Base-by-base conservation (phyloP, 2,329 filamentous ascomycete species). In the Kalmusia sp. region DNA sequence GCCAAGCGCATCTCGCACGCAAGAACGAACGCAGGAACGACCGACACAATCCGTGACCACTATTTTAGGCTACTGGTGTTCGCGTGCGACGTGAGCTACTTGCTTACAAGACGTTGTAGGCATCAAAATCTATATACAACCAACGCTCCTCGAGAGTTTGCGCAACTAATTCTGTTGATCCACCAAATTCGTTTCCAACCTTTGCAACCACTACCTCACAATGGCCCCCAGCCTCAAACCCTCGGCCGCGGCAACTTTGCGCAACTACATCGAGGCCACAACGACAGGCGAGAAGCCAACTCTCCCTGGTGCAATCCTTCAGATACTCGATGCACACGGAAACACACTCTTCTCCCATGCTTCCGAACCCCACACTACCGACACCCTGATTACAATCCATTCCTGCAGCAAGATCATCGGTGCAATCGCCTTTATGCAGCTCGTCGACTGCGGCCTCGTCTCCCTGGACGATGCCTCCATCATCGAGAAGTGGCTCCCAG, bases 401-500 rank as follows among this genome's bases (percentile, higher is more conserved):
- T 70, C 67, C 8, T 39, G 61, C 28, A 65, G 52, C 46, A 70
- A 70, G 35, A 53, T 67, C 50, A 49, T 68, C 38, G 64, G 62
- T 30, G 55, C 63, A 33, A 58, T 68, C 31, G 59, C 59, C 14
- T 62, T 64, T 51, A 55, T 68, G 49, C 65, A 64, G 34, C 63
- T 68, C 34, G 61, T 68, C 6, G 63, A 65, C 11, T 52, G 35
- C 4, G 49, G 52, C 9, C 40, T 63, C 21, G 44, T 55, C 4
- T 52, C 54, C 4, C 59, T 68, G 3, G 63, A 68, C 46, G 57
- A 63, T 19, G 22, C 59, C 3, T 8, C 46, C 9, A 31, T 61
- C 34, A 63, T 68, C 48, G 15, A 27, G 11, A 51, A 30, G 3
- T 30, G 50, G 1, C 57, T 68, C 1, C 65, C 64, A 1, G 67